Evolutionary conservation across 202 grass and related monocot genomes (phyloP).

Genomic region (Saccharum hybrid): DNA sequence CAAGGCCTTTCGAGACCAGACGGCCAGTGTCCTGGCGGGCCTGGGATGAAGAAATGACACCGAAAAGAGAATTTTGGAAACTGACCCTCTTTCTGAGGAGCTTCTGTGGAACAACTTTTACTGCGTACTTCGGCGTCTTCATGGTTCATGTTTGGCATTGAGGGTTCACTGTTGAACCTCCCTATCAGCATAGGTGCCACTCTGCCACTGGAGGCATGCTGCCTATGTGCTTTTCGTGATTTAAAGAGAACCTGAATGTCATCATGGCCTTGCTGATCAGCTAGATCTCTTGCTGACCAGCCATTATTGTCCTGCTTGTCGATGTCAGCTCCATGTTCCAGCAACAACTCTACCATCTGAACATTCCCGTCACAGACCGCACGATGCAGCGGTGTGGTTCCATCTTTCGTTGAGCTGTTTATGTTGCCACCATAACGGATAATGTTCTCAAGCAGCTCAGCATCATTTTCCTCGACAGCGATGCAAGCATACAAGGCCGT

Average conservation of each 20-base stretch:
- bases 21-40: conserved; percentile 14
- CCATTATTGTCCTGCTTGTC: conserved; percentile 55
- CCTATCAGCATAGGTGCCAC: conserved; percentile 39
- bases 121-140: conserved; percentile 13
- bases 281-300: conserved; percentile 69
- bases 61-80: conserved; percentile 93
- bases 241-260: conserved; percentile 75
- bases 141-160: conserved; percentile 45
- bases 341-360: conserved; percentile 64
- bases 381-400: conserved; percentile 66
- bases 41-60: conserved; percentile 65
- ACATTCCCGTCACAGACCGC: conserved; percentile 81
- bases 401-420: conserved; percentile 59
- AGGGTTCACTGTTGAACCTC: conserved; percentile 70
- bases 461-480: conserved; percentile 70
- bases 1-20: conserved; percentile 38
- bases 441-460: conserved; percentile 63
- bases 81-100: conserved; percentile 48
- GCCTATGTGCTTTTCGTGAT: conserved; percentile 31
- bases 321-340: conserved; percentile 66
- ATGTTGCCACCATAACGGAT: conserved; percentile 59
- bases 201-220: conserved; percentile 11
- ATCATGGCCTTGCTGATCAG: conserved; percentile 85
- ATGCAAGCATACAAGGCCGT: conserved; percentile 55
- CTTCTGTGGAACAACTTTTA: conserved; percentile 41